A percentile compares a stretch with the other conserved stretches of the same genome.
These are phyloP conservation scores for Elongisporangium anandrum DNA, from an alignment of 352 stramenopile species.

Conservation along the genomic window DNA sequence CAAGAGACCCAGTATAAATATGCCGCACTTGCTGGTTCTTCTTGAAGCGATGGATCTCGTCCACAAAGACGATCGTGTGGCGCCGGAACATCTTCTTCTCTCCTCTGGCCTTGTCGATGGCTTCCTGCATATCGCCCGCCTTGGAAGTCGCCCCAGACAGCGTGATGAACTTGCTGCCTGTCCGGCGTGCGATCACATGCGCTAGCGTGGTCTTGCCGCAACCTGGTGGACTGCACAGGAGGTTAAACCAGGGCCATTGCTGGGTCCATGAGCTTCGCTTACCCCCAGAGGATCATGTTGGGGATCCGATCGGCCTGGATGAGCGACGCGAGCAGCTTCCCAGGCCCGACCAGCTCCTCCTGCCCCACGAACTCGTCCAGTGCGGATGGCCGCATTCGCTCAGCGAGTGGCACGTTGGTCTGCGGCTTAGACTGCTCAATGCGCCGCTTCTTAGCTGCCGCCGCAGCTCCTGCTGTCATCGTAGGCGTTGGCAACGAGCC, in stretches of 20 bases:
- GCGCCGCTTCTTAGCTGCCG: conserved; percentile 51
- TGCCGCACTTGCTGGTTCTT: conserved; percentile 68
- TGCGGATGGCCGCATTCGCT: conserved; percentile 62
- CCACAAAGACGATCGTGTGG: conserved; percentile 83
- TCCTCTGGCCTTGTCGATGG: conserved; percentile 60
- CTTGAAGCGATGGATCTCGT: conserved; percentile 88
- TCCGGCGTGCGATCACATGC: conserved; percentile 66
- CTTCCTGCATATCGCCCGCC: conserved; percentile 65
- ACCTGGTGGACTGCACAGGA: conserved; percentile 48
- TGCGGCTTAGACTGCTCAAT: conserved; percentile 15
- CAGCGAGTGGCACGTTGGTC: conserved; percentile 46
- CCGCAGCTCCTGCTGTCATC: neutral
- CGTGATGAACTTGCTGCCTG: conserved; percentile 61
- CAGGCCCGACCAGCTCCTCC: conserved; percentile 54
- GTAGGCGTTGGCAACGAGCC: conserved; percentile 1
- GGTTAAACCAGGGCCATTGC: neutral
- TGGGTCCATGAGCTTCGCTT: conserved; percentile 6
- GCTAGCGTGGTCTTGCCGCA: conserved; percentile 87
- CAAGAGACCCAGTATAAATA: too few species aligned
- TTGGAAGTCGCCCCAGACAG: conserved; percentile 75
- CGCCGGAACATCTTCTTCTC: conserved; percentile 59
- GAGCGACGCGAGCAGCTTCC: conserved; percentile 56
- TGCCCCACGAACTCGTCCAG: conserved; percentile 66
- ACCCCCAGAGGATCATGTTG: conserved; percentile 87
- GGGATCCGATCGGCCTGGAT: conserved; percentile 68